These are phyloP conservation scores for Coniella lustricola DNA, from an alignment of 2,329 filamentous ascomycete genomes.

Conservation along the genomic window DNA sequence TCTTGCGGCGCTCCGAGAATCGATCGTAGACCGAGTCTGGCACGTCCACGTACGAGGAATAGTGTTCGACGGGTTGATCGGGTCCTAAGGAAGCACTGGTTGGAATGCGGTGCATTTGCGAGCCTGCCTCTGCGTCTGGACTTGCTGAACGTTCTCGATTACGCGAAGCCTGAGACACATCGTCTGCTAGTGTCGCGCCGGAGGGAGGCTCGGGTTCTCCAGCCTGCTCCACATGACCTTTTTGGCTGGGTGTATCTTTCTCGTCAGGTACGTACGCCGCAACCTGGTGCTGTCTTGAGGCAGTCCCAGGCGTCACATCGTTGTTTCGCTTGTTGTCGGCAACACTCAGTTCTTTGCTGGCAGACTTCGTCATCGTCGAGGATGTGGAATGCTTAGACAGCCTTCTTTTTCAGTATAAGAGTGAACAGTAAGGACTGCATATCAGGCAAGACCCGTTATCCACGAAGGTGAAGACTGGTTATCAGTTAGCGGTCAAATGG, in stretches of 20 bases:
- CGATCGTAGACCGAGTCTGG: slow-evolving; percentile 57
- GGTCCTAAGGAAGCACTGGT: slow-evolving; percentile 22
- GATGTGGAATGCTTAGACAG: neutral
- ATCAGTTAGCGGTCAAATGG: neutral
- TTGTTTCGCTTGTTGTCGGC: too few relatives aligned
- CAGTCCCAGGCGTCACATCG: too few relatives aligned
- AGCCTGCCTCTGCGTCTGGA: neutral
- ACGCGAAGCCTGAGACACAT: neutral
- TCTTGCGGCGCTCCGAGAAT: slow-evolving; percentile 55
- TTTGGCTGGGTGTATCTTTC: neutral
- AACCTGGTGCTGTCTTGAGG: too few relatives aligned
- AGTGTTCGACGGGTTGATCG: slow-evolving; percentile 23
- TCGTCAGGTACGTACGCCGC: neutral
- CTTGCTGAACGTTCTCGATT: slow-evolving; percentile 1
- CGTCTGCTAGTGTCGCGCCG: neutral
- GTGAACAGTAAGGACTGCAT: slow-evolving; percentile 8
- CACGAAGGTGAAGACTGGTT: neutral
- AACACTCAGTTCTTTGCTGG: neutral
- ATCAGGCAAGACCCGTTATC: slow-evolving; percentile 6
- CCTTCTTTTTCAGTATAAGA: slow-evolving; percentile 5
- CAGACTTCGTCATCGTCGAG: neutral
- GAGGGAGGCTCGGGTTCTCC: too few relatives aligned
- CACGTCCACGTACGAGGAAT: slow-evolving; percentile 28
- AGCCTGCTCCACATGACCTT: too few relatives aligned
- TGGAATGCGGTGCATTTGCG: slow-evolving; percentile 10